A percentile compares a stretch with the other conserved stretches of the same genome.
These are phyloP conservation scores for Serendipita sp. DNA, from an alignment of 768 basidiomycete species.

Conservation along the genomic window DNA sequence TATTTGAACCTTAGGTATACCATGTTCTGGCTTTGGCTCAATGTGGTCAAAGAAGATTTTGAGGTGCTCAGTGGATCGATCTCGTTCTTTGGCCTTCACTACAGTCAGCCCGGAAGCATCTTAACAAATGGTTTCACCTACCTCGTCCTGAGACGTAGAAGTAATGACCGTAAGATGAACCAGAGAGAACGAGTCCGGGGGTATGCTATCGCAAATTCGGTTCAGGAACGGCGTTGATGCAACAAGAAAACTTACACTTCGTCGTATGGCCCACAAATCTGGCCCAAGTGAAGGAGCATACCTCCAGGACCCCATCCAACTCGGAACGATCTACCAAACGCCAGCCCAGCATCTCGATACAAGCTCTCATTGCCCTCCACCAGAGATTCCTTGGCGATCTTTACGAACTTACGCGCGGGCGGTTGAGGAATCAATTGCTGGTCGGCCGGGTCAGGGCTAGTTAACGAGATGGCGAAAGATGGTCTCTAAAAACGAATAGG, in stretches of 20 bases:
- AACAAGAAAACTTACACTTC: conserved; percentile 22
- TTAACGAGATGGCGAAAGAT: conserved; percentile 53
- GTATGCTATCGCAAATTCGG: conserved; percentile 23
- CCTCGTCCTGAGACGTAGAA: conserved; percentile 21
- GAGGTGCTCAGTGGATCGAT: conserved; percentile 45
- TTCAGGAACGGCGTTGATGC: conserved; percentile 25
- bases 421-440: conserved; percentile 25
- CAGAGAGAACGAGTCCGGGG: conserved; percentile 46
- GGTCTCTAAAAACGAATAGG: conserved; percentile 34
- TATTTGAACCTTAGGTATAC: conserved; percentile 53
- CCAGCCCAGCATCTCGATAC: conserved; percentile 66
- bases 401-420: conserved; percentile 67
- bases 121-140: conserved; percentile 18
- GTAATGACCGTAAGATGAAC: conserved; percentile 37
- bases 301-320: conserved; percentile 84
- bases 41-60: conserved; percentile 64
- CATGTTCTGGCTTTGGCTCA: conserved; percentile 34
- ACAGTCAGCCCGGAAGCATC: background rate
- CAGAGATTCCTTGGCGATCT: conserved; percentile 52
- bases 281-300: conserved; percentile 57
- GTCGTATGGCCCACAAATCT: conserved; percentile 23
- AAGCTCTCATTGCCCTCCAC: conserved; percentile 48
- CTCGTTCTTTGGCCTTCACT: conserved; percentile 14
- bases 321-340: conserved; percentile 74
- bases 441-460: conserved; percentile 37